Percentiles rank a stretch among this genome's conserved stretches.
Conservation (phyloP, 305 asterid species). For the Fraxinus nigra region DNA sequence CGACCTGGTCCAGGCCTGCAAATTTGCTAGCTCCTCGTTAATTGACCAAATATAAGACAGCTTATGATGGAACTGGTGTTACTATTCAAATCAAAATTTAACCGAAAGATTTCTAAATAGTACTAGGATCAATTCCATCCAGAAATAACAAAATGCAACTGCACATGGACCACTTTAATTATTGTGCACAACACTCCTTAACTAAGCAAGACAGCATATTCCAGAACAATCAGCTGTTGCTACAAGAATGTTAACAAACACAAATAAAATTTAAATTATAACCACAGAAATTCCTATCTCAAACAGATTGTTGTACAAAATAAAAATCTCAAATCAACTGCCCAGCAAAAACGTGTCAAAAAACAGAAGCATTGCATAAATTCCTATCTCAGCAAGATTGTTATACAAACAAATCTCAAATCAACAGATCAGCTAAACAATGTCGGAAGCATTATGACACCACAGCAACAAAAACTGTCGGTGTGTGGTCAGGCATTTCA, state of each 20-base stretch:
- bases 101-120: neutral
- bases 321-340: neutral
- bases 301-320: neutral
- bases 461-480: neutral
- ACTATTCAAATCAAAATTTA: neutral
- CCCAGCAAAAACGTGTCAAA: neutral
- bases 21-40: neutral
- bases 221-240: neutral
- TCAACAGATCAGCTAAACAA: neutral
- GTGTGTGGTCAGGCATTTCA: neutral
- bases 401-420: neutral
- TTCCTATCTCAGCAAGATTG: neutral
- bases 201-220: neutral
- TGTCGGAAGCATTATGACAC: neutral
- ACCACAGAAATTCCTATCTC: neutral
- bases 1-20: slow-evolving; percentile 62
- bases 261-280: neutral
- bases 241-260: neutral
- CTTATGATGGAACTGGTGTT: neutral
- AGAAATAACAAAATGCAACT: neutral
- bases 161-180: neutral
- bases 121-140: neutral
- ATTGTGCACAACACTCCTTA: neutral
- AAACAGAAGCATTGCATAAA: neutral
- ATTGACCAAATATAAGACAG: neutral